A percentile compares a stretch with the other conserved stretches of the same genome.
phyloP scores from a whole-genome alignment of 805 yeast species.

The Cyberlindnera galapagoensis region DNA sequence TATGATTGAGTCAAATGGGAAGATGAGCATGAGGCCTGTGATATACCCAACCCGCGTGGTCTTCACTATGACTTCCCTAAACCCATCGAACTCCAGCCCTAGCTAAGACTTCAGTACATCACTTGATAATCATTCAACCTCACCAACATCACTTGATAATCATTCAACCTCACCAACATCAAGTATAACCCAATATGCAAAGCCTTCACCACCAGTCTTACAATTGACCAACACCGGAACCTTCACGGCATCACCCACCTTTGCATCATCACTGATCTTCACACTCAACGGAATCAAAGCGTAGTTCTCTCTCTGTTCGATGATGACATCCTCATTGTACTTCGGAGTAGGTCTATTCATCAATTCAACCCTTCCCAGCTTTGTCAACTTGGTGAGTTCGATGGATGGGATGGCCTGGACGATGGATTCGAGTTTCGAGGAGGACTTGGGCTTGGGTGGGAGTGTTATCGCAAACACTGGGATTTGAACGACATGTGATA shows the following conservation, averaged over 20 bases:
- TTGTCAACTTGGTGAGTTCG: slow-evolving; percentile 22
- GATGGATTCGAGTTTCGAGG: slow-evolving; percentile 15
- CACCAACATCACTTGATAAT: too few species aligned
- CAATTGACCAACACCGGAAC: slow-evolving; percentile 23
- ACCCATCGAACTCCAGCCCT: too few species aligned
- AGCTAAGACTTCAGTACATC: too few species aligned
- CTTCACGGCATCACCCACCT: not conserved
- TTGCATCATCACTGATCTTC: not conserved
- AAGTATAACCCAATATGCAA: slow-evolving; percentile 19
- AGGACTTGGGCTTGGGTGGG: slow-evolving; percentile 13
- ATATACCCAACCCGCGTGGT: too few species aligned
- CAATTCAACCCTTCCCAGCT: slow-evolving; percentile 25
- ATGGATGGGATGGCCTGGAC: slow-evolving; percentile 26
- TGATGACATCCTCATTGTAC: slow-evolving; percentile 8
- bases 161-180: slow-evolving; percentile 6
- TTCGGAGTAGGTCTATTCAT: slow-evolving; percentile 19
- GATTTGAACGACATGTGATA: slow-evolving; percentile 6
- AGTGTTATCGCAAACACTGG: slow-evolving; percentile 18
- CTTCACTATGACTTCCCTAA: too few species aligned
- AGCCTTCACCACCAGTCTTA: slow-evolving; percentile 9
- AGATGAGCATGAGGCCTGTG: too few species aligned
- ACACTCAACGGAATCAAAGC: slow-evolving; percentile 23
- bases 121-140: slow-evolving; percentile 1
- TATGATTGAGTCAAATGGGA: too few species aligned
- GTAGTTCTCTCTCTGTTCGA: slow-evolving; percentile 25